These are phyloP conservation scores for Teratosphaeria epicoccoides DNA, from an alignment of 2,329 filamentous ascomycete species.

Conservation along the genomic window DNA sequence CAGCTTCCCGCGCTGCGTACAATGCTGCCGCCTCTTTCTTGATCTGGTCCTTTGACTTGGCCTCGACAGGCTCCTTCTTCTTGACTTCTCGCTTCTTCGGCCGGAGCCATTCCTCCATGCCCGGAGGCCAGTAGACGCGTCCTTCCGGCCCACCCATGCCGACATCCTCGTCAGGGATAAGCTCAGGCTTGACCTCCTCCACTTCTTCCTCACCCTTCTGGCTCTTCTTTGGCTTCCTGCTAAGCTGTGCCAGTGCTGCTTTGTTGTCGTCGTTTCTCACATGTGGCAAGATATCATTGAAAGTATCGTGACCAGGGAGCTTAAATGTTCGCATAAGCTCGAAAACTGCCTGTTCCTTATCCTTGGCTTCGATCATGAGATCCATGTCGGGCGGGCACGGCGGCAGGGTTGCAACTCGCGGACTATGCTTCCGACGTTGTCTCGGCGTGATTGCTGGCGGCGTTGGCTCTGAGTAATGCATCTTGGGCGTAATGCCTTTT, in stretches of 20 bases:
- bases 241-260: slow-evolving; percentile 26
- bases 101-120: slow-evolving; percentile 81
- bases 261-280: slow-evolving; percentile 66
- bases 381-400: slow-evolving; percentile 79
- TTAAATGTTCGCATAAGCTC: slow-evolving; percentile 84
- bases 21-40: slow-evolving; percentile 21
- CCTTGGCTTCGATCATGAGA: slow-evolving; percentile 98
- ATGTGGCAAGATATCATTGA: slow-evolving; percentile 69
- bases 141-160: slow-evolving; percentile 76
- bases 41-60: slow-evolving; percentile 20
- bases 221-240: slow-evolving; percentile 31
- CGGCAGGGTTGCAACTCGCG: slow-evolving; percentile 67
- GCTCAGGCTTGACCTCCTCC: slow-evolving; percentile 21
- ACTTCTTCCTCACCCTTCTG: slow-evolving; percentile 19
- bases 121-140: slow-evolving; percentile 81
- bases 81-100: slow-evolving; percentile 64
- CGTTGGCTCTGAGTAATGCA: slow-evolving; percentile 86
- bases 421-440: slow-evolving; percentile 74
- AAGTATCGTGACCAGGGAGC: slow-evolving; percentile 64
- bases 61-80: slow-evolving; percentile 37
- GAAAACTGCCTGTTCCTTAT: slow-evolving; percentile 94
- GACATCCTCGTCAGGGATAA: slow-evolving; percentile 56
- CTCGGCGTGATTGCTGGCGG: slow-evolving; percentile 64
- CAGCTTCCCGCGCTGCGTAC: slow-evolving; percentile 17
- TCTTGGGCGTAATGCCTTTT: slow-evolving; percentile 83